Conservation (phyloP, 2,329 filamentous ascomycete species). For the Pseudogymnoascus sp. region DNA sequence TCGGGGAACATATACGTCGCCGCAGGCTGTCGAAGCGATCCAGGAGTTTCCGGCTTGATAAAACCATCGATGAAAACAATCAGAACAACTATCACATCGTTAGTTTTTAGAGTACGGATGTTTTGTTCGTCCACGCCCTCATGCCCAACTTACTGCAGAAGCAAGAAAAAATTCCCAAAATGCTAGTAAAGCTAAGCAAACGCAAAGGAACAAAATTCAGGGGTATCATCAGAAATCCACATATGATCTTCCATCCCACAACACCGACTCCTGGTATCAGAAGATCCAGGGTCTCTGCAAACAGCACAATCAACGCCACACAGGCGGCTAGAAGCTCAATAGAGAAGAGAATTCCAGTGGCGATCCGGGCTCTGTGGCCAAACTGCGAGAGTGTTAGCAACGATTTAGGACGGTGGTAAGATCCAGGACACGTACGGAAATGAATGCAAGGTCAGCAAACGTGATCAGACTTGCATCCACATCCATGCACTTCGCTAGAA, state of each 20-base stretch:
- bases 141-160: conserved; percentile 63
- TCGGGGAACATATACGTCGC: conserved; percentile 72
- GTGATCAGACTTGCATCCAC: conserved; percentile 80
- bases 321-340: conserved; percentile 81
- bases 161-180: conserved; percentile 85
- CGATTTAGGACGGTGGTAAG: neutral
- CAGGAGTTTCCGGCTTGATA: conserved; percentile 68
- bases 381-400: conserved; percentile 38
- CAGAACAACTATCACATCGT: conserved; percentile 56
- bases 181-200: conserved; percentile 79
- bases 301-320: conserved; percentile 85
- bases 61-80: conserved; percentile 82
- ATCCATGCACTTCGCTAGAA: conserved; percentile 83
- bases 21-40: conserved; percentile 75
- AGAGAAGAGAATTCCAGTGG: conserved; percentile 79
- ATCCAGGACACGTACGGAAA: conserved; percentile 42
- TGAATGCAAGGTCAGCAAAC: conserved; percentile 87
- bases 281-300: conserved; percentile 78
- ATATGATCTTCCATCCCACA: conserved; percentile 76
- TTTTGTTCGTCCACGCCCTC: conserved; percentile 11
- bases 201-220: conserved; percentile 79
- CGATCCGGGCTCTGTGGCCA: conserved; percentile 69
- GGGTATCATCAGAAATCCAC: conserved; percentile 68
- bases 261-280: conserved; percentile 65
- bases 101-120: conserved; percentile 18